Conservation (phyloP, 306 rosid species). For the Clitoria ternatea region DNA sequence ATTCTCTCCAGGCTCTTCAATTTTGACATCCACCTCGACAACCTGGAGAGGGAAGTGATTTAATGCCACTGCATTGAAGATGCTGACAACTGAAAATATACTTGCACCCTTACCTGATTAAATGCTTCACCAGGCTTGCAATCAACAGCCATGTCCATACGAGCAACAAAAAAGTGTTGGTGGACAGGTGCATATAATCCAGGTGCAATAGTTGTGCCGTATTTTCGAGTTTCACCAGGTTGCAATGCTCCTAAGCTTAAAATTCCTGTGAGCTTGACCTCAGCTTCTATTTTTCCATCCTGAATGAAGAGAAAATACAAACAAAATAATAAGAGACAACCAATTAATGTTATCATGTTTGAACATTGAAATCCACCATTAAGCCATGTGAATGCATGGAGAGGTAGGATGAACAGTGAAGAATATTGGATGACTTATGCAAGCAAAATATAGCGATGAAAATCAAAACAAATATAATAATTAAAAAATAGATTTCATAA, state of each 20-base stretch:
- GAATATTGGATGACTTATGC: background rate
- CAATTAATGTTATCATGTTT: constrained; percentile 7
- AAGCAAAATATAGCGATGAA: background rate
- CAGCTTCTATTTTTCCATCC: constrained; percentile 82
- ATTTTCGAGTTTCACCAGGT: constrained; percentile 70
- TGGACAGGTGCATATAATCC: constrained; percentile 74
- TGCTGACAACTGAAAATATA: background rate
- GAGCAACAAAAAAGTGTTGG: constrained; percentile 74
- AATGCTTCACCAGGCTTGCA: constrained; percentile 74
- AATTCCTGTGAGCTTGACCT: constrained; percentile 72
- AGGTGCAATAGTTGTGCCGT: constrained; percentile 73
- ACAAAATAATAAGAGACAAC: background rate
- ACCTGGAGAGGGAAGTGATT: constrained; percentile 40
- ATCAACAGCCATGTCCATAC: constrained; percentile 80
- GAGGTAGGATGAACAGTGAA: background rate
- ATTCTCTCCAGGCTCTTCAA: constrained; percentile 61
- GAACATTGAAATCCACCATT: background rate
- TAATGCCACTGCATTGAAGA: background rate
- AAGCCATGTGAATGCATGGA: background rate
- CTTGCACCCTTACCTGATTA: constrained; percentile 47
- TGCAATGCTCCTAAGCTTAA: constrained; percentile 71
- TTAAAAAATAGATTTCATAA: background rate
- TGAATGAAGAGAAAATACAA: constrained; percentile 13
- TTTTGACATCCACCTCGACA: constrained; percentile 63
- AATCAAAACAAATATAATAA: background rate